Conservation (phyloP, 2,329 filamentous ascomycete species). For the Trichophyton verrucosum region DNA sequence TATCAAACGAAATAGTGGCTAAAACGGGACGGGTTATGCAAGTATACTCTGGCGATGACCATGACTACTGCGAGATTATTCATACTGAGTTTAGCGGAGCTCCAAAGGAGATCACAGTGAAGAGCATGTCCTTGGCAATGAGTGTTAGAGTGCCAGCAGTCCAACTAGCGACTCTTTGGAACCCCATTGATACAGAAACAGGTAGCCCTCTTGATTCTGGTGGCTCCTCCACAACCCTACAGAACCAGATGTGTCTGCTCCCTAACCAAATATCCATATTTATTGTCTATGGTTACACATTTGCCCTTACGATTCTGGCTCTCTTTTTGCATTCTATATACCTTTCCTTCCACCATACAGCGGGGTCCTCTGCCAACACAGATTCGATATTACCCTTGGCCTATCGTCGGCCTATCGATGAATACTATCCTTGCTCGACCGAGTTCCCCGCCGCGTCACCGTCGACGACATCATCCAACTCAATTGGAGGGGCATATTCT, state of each 20-base stretch:
- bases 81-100: slow-evolving; percentile 57
- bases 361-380: slow-evolving; percentile 8
- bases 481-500: slow-evolving; percentile 3
- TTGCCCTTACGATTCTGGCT: slow-evolving; percentile 40
- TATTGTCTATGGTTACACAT: slow-evolving; percentile 59
- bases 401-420: slow-evolving; percentile 17
- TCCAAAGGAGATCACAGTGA: slow-evolving; percentile 78
- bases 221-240: slow-evolving; percentile 47
- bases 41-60: slow-evolving; percentile 91
- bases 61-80: slow-evolving; percentile 88
- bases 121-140: slow-evolving; percentile 94
- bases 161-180: slow-evolving; percentile 79
- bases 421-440: slow-evolving; percentile 17
- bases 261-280: slow-evolving; percentile 80
- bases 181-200: slow-evolving; percentile 56
- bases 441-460: slow-evolving; percentile 9
- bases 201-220: slow-evolving; percentile 21
- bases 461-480: slow-evolving; percentile 4
- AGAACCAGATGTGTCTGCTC: slow-evolving; percentile 81
- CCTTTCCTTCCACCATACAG: slow-evolving; percentile 18
- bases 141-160: slow-evolving; percentile 81
- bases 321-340: slow-evolving; percentile 35
- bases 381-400: slow-evolving; percentile 21
- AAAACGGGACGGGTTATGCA: slow-evolving; percentile 63
- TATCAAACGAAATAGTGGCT: slow-evolving; percentile 63